Evolutionary conservation across 2,329 filamentous ascomycete genomes (phyloP), one percentile per base, ranked within the genome.

Genomic region (Cladorrhinum sp.): DNA sequence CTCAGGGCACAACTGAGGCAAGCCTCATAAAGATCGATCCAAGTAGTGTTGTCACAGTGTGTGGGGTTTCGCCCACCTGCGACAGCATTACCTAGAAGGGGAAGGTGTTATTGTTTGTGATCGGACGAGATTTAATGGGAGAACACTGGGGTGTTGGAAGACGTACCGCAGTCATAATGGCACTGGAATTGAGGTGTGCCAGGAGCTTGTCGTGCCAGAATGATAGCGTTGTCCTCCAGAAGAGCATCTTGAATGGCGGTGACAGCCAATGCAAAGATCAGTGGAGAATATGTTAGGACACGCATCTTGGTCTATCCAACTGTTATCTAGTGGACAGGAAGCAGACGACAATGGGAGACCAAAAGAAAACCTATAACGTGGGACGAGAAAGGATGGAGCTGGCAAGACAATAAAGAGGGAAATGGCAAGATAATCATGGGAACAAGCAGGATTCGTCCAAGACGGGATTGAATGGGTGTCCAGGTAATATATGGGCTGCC

Each of bases 101-200:
- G 48, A 57, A 61, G 57, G 55, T 29, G 25, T 38, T 3, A 62
- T 48, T 22, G n/a, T n/a, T n/a, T n/a, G n/a, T n/a, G n/a, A n/a
- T n/a, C n/a, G n/a, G n/a, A n/a, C n/a, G n/a, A n/a, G n/a, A 20
- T 16, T 18, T 4, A 16, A 13, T n/a, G n/a, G 50, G 58, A 27
- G 12, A 25, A 53, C 41, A 13, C 2, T 49, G 9, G 51, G 16
- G 13, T 12, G 27, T 20, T 16, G 7, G 18, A n/a, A 23, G 23
- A 70, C 76, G 61, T 71, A 81, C 80, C 79, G 71, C 80, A 82
- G 69, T 77, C 77, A 65, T 77, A 74, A 64, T 82, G 80, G 70
- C 81, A 83, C 48, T 80, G 71, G 66, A 77, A 81, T 6, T 71
- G 63, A 4, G 78, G 73, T 4, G 75, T 75, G 5, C 78, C 78